phyloP scores from a whole-genome alignment of 352 stramenopile genomes.

The Phytophthora uliginosa region DNA sequence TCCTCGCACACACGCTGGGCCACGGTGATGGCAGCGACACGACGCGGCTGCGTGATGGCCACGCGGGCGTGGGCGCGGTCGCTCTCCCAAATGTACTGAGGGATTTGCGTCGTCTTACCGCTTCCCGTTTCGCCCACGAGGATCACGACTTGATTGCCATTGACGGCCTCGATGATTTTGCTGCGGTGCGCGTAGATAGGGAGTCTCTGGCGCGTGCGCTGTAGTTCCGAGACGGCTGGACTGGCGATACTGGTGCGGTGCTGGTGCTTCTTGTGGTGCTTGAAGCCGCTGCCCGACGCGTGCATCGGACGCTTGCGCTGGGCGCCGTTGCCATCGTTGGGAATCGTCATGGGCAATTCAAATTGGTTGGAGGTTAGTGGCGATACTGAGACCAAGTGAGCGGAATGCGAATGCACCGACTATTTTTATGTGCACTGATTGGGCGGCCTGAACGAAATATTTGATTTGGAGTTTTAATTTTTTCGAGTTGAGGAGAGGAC shows the following conservation, averaged over 20 bases:
- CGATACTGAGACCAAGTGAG: slow-evolving; percentile 28
- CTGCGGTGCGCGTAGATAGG: slow-evolving; percentile 82
- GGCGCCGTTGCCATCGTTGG: slow-evolving; percentile 6
- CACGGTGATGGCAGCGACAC: slow-evolving; percentile 87
- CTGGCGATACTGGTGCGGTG: slow-evolving; percentile 5
- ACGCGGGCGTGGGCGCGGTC: slow-evolving; percentile 56
- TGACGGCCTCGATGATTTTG: slow-evolving; percentile 73
- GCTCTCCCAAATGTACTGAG: slow-evolving; percentile 88
- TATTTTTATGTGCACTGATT: background rate
- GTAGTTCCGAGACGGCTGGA: slow-evolving; percentile 47
- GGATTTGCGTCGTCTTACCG: slow-evolving; percentile 94
- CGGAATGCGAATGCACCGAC: slow-evolving; percentile 2
- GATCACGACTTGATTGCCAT: slow-evolving; percentile 83
- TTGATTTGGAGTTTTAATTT: background rate
- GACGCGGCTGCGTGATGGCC: slow-evolving; percentile 86
- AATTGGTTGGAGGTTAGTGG: slow-evolving; percentile 32
- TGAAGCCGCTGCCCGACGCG: slow-evolving; percentile 8
- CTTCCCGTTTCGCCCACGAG: slow-evolving; percentile 92
- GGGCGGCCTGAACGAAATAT: slow-evolving; percentile 2
- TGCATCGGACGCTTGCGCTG: slow-evolving; percentile 41
- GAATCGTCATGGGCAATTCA: slow-evolving; percentile 22
- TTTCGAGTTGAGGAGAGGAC: slow-evolving; percentile 1
- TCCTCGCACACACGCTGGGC: slow-evolving; percentile 86
- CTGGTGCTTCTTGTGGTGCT: slow-evolving; percentile 46
- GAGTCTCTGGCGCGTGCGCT: slow-evolving; percentile 70